Evolutionary conservation across 768 basidiomycete species (phyloP).

Genomic region (Cystoderma amianthinum): DNA sequence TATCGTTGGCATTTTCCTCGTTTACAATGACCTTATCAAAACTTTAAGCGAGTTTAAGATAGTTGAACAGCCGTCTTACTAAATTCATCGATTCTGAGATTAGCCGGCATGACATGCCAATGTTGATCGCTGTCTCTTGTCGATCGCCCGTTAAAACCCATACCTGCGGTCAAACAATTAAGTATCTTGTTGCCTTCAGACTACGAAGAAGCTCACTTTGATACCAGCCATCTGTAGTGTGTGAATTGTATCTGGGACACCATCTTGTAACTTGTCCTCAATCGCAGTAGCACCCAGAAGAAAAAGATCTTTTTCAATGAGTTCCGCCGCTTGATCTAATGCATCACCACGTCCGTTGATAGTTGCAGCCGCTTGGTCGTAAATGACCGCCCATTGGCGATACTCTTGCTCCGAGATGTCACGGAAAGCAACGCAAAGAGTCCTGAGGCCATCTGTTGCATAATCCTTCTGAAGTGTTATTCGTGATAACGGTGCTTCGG

Average conservation of each 20-base stretch:
- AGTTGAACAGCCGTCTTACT: constrained; percentile 34
- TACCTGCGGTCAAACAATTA: constrained; percentile 37
- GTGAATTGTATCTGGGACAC: constrained; percentile 97
- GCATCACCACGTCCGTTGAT: constrained; percentile 94
- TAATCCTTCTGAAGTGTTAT: constrained; percentile 57
- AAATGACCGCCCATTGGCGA: constrained; percentile 78
- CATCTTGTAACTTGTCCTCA: constrained; percentile 97
- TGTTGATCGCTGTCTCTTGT: constrained; percentile 99
- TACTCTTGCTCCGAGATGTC: constrained; percentile 92
- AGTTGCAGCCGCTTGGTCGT: constrained; percentile 90
- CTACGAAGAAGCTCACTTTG: constrained; percentile 46
- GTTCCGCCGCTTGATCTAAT: constrained; percentile 88
- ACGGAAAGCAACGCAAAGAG: constrained; percentile 92
- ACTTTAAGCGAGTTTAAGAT: constrained; percentile 1
- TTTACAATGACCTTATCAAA: constrained; percentile 81
- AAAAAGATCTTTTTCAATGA: constrained; percentile 92
- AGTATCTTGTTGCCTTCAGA: background rate
- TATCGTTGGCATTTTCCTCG: constrained; percentile 76
- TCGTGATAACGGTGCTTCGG: constrained; percentile 3
- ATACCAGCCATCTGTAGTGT: constrained; percentile 97
- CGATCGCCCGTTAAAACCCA: constrained; percentile 98
- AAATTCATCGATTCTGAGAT: constrained; percentile 99
- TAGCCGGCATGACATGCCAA: constrained; percentile 93
- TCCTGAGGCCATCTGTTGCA: constrained; percentile 93
- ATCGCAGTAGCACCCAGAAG: constrained; percentile 95